Conservation (phyloP, 2,329 filamentous ascomycete species). For the Cladosporium velox region DNA sequence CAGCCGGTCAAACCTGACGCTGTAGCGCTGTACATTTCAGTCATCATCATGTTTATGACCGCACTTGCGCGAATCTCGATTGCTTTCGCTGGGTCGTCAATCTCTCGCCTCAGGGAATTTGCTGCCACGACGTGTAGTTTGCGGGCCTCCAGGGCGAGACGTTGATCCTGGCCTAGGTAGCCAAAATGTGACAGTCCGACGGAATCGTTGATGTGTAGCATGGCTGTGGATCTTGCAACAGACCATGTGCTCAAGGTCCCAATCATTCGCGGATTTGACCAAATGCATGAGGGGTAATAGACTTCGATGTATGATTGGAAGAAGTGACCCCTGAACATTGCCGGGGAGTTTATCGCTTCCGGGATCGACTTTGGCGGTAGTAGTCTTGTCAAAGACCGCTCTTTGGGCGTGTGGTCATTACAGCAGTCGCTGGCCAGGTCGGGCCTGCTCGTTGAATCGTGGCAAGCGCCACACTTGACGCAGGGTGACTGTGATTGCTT, state of each 20-base stretch:
- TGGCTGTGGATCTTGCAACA: not conserved
- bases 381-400: not conserved
- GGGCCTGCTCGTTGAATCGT: not conserved
- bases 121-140: not conserved
- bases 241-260: not conserved
- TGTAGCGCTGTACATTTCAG: conserved; percentile 1
- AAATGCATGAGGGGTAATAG: not conserved
- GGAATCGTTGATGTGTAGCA: not conserved
- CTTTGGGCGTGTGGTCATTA: not conserved
- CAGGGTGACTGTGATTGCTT: not conserved
- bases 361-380: not conserved
- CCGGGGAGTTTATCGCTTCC: not conserved
- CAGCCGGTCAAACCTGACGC: not conserved
- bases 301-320: not conserved
- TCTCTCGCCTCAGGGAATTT: not conserved
- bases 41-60: conserved; percentile 1
- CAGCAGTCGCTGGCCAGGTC: not conserved
- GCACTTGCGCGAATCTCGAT: conserved; percentile 1
- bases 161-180: not conserved
- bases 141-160: not conserved
- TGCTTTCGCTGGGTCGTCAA: not conserved
- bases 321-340: not conserved
- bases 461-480: not conserved
- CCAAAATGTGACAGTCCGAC: conserved; percentile 1
- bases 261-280: conserved; percentile 5